Evolutionary conservation across 2,329 filamentous ascomycete species (phyloP), one percentile per base, ranked within the genome.

Genomic region (Alternaria viburni): DNA sequence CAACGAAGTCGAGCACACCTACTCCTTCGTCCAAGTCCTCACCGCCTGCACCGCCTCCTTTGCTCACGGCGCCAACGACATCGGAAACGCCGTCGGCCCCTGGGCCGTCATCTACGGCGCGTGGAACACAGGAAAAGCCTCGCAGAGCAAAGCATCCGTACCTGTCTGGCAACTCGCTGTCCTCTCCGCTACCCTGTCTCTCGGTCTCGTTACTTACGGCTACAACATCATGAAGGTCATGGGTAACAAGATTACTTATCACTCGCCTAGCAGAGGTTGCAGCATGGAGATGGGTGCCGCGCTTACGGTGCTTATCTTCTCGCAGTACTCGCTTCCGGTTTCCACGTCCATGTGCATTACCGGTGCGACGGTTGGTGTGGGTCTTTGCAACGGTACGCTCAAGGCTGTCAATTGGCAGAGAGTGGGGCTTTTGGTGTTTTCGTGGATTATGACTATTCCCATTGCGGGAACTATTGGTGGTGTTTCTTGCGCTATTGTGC

Each of bases 211-310:
- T 74, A 93, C 90, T 13, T 93, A 93, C 72, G 91, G 91, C 10
- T 93, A 93, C 83, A 93, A 93, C 83, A 93, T 93, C 81, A 93
- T 93, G 90, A 92, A 91, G 83, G 89, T 91, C 80, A 93, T 93
- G 90, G 91, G 91, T 57, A 93, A 52, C 30, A 52, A 52, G 49
- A 52, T 52, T 28, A 52, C 49, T 15, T 52, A 52, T 32, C 49
- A 52, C 49, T 52, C 49, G 9, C 19, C 57, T 23, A 6, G 52
- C 49, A 32, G 44, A 66, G 75, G 83, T 55, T 91, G 83, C 71
- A 92, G 90, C 54, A 93, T 93, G 91, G 91, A 93, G 77, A 87
- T 93, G 86, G 91, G 91, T 50, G 90, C 91, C 47, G 90, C 91
- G 69, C 88, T 93, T 69, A 93, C 91, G 10, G 88, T 93, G 64